Evolutionary conservation across 176 grass and related monocot genomes (phyloP).

Genomic region (Oryza coarctata): DNA sequence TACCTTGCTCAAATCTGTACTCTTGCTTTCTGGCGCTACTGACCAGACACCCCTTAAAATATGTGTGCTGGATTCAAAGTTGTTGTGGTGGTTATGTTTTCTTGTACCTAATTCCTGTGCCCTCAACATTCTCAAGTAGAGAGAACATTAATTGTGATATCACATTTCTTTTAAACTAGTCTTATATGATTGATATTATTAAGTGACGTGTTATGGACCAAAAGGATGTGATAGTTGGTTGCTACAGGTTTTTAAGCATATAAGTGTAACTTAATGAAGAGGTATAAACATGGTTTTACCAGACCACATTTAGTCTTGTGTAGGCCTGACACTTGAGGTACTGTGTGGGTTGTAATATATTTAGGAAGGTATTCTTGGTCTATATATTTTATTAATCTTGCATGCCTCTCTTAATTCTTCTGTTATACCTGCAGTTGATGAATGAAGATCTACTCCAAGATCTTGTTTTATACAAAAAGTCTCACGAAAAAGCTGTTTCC

Average conservation of each 20-base stretch:
- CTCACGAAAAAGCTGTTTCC: slow-evolving; percentile 93
- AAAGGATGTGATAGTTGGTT: slow-evolving; percentile 5
- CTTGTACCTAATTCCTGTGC: not conserved
- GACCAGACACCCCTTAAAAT: not conserved
- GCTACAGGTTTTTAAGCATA: slow-evolving; percentile 2
- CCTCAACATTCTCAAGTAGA: not conserved
- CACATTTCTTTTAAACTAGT: not conserved
- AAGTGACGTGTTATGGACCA: not conserved
- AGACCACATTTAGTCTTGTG: too few species aligned
- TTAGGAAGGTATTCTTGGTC: not conserved
- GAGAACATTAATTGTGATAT: not conserved
- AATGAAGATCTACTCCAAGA: slow-evolving; percentile 96
- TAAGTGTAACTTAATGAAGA: not conserved
- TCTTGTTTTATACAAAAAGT: slow-evolving; percentile 97
- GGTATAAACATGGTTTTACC: not conserved
- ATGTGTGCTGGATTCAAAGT: not conserved
- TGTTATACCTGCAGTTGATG: slow-evolving; percentile 62
- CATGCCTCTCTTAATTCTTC: not conserved
- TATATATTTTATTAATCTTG: not conserved
- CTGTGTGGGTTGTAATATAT: slow-evolving; percentile 24
- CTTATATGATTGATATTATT: not conserved
- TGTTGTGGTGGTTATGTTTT: slow-evolving; percentile 5
- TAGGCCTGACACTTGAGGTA: too few species aligned
- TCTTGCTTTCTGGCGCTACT: slow-evolving; percentile 12
- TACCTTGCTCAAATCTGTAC: slow-evolving; percentile 8